phyloP scores from a whole-genome alignment of 257 asterid genomes.

The Pogostemon cablin region DNA sequence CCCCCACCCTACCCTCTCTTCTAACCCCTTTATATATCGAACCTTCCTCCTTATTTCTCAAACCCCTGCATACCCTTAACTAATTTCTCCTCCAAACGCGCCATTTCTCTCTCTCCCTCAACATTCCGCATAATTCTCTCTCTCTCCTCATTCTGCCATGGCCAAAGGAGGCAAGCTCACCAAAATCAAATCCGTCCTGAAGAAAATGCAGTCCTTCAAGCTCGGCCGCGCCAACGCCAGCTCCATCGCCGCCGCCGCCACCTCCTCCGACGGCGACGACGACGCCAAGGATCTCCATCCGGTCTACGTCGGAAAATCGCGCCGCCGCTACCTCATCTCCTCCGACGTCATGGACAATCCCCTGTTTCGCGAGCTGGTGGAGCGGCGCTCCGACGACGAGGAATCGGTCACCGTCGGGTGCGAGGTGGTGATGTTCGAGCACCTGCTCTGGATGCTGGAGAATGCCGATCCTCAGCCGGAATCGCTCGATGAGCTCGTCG shows the following conservation, averaged over 20 bases:
- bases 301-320: conserved; percentile 89
- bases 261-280: conserved; percentile 46
- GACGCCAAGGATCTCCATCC: conserved; percentile 51
- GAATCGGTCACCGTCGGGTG: conserved; percentile 63
- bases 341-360: conserved; percentile 83
- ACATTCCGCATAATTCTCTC: not conserved
- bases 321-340: conserved; percentile 76
- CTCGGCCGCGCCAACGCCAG: conserved; percentile 51
- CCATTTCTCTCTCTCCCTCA: conserved; percentile 17
- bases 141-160: conserved; percentile 41
- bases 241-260: conserved; percentile 52
- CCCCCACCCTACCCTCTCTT: not conserved
- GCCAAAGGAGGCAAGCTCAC: conserved; percentile 86
- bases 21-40: conserved; percentile 34
- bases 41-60: conserved; percentile 40
- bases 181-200: conserved; percentile 79
- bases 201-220: conserved; percentile 95
- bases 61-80: conserved; percentile 35
- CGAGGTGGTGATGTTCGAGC: conserved; percentile 92
- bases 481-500: conserved; percentile 67
- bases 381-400: conserved; percentile 36
- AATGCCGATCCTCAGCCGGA: conserved; percentile 87
- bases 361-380: conserved; percentile 79
- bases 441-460: conserved; percentile 61
- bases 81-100: not conserved